A percentile compares a stretch with the other conserved stretches of the same genome.
phyloP scores from a whole-genome alignment of 805 yeast species.

The Yarrowia osloensis region DNA sequence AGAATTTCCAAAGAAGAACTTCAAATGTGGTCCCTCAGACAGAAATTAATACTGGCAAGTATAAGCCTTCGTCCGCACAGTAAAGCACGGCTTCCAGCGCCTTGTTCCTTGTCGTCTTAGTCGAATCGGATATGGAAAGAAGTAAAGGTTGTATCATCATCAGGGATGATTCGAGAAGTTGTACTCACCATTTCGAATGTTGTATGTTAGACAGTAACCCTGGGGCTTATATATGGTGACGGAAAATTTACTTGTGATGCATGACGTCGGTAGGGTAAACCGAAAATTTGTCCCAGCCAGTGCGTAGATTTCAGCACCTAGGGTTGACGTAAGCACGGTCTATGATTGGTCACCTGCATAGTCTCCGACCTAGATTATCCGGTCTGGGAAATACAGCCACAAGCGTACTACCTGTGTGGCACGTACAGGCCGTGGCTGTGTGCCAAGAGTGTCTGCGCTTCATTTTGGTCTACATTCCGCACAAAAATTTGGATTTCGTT shows the following conservation, averaged over 20 bases:
- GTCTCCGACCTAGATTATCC: constrained; percentile 2
- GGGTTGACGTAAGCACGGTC: neutral
- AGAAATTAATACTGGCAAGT: constrained; percentile 47
- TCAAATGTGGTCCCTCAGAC: constrained; percentile 35
- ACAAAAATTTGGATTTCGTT: neutral
- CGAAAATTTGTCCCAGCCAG: neutral
- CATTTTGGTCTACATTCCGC: constrained; percentile 9
- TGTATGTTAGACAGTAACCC: neutral
- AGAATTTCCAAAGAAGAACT: neutral
- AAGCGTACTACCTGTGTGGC: neutral
- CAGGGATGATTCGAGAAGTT: constrained; percentile 5
- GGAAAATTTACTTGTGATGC: neutral
- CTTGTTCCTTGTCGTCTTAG: constrained; percentile 46
- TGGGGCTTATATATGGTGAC: constrained; percentile 27
- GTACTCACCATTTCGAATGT: constrained; percentile 25
- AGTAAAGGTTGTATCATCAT: constrained; percentile 45
- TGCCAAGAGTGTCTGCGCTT: neutral
- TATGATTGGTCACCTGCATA: constrained; percentile 11
- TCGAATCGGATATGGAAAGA: constrained; percentile 46
- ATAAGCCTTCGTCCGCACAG: constrained; percentile 40
- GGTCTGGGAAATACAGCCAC: neutral
- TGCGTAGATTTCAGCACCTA: constrained; percentile 29
- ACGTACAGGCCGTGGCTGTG: too few species aligned
- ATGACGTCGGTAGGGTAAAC: constrained; percentile 15
- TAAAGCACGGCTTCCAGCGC: constrained; percentile 25